Conservation (phyloP, 805 yeast genomes). For the Kodamaea lidongshanica region DNA sequence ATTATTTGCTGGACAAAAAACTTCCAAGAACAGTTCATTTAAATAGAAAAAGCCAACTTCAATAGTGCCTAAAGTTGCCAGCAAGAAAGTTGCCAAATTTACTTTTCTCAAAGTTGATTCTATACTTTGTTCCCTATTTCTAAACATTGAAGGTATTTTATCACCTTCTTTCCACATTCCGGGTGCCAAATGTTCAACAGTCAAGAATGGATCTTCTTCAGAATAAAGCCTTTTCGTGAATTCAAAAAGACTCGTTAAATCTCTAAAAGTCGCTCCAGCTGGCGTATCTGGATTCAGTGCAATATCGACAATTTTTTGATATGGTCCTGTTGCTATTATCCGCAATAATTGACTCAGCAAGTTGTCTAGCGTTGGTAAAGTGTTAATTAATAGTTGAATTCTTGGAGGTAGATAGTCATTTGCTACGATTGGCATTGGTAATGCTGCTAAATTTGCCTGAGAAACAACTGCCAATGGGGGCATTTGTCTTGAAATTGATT, state of each 20-base stretch:
- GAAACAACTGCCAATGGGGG: constrained; percentile 30
- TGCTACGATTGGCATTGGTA: constrained; percentile 54
- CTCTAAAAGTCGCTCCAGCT: constrained; percentile 60
- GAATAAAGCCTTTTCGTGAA: constrained; percentile 66
- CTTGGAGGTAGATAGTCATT: constrained; percentile 53
- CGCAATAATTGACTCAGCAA: constrained; percentile 75
- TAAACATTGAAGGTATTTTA: constrained; percentile 50
- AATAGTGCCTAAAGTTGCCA: constrained; percentile 79
- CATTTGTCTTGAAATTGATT: constrained; percentile 33
- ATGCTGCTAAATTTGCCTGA: constrained; percentile 51
- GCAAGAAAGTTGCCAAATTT: constrained; percentile 78
- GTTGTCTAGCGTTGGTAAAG: constrained; percentile 74
- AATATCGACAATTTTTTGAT: constrained; percentile 65
- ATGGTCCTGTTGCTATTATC: constrained; percentile 65
- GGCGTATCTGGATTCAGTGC: constrained; percentile 62
- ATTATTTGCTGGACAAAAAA: constrained; percentile 73
- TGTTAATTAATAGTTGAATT: constrained; percentile 57
- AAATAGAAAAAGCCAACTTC: constrained; percentile 84
- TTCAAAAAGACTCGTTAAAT: constrained; percentile 69
- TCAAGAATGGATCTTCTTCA: constrained; percentile 65
- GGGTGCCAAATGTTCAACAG: constrained; percentile 63
- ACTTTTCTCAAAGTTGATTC: constrained; percentile 71
- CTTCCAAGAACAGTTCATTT: constrained; percentile 77
- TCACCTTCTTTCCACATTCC: constrained; percentile 65
- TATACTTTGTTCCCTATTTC: constrained; percentile 55